Evolutionary conservation across 768 basidiomycete genomes (phyloP), one percentile per base, ranked within the genome.

Genomic region (Mycena vitilis): DNA sequence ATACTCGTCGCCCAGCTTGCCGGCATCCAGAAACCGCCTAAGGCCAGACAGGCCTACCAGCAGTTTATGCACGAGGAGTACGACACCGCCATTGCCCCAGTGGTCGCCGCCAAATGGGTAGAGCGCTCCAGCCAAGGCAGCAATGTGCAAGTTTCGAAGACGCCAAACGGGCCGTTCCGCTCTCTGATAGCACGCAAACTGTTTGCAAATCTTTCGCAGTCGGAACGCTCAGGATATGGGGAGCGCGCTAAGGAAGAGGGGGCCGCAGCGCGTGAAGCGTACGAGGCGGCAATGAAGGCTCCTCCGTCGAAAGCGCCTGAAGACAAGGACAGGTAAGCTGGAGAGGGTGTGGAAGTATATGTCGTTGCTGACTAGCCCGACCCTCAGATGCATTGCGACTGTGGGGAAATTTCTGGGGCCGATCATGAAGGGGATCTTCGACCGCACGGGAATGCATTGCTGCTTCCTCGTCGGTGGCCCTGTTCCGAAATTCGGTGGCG

Each of bases 41-140:
- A 65, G 40, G 56, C 56, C 5, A 20, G 47, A 2, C 63, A 65
- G 23, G 63, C 47, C 4, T 56, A 57, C 10, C 63, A 65, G 47
- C 63, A 65, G 22, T 65, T 55, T 22, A 55, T 63, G 51, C 23
- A 23, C 5, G 62, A 63, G 18, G 53, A 9, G 30, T 63, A 44
- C 40, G 30, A 15, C 2, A 23, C n/a, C 3, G 13, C 20, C 15
- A 40, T 61, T 10, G 37, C 22, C 2, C 49, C 60, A 5, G 38
- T 40, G 0, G 38, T 61, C 8, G 53, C 54, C 2, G 30, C 45
- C 22, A n/a, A 6, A 3, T 54, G 63, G 53, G 55, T 18, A 2
- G 30, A 2, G 11, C 22, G 0, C 11, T 4, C 16, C 23, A 5
- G 23, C 2, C 1, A 12, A 34, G n/a, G 13, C 12, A n/a, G 34